Conservation (phyloP, 2,329 filamentous ascomycete genomes). For the Trichoderma sp. region DNA sequence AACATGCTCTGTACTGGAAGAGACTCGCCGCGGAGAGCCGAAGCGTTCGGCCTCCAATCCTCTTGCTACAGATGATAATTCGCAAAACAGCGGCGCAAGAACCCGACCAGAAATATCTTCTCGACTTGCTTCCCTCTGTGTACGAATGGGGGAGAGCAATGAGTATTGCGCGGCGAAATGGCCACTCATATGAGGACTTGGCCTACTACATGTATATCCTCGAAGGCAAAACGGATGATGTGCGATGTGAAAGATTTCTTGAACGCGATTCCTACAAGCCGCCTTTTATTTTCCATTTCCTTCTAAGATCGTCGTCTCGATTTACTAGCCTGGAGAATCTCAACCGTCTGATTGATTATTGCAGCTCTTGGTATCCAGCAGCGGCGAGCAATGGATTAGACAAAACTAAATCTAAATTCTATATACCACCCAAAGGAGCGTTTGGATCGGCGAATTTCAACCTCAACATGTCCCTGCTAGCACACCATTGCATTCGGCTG, state of each 20-base stretch:
- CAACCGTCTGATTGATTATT: conserved; percentile 34
- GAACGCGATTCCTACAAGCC: conserved; percentile 32
- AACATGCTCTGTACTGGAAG: conserved; percentile 27
- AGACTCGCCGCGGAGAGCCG: conserved; percentile 32
- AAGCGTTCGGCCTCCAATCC: conserved; percentile 33
- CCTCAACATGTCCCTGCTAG: conserved; percentile 33
- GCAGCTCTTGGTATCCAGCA: conserved; percentile 27
- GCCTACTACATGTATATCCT: conserved; percentile 36
- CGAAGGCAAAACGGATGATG: conserved; percentile 35
- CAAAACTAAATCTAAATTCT: background rate
- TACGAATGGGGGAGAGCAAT: conserved; percentile 32
- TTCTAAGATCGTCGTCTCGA: conserved; percentile 34
- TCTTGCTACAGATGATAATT: conserved; percentile 39
- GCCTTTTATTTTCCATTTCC: conserved; percentile 37
- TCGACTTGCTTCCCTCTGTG: conserved; percentile 32
- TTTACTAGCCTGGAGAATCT: conserved; percentile 33
- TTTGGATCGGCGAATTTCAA: conserved; percentile 31
- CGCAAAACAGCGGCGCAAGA: conserved; percentile 30
- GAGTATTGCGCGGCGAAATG: conserved; percentile 28
- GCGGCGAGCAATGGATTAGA: background rate
- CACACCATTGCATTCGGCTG: conserved; percentile 37
- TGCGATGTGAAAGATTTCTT: conserved; percentile 38
- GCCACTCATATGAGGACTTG: conserved; percentile 30
- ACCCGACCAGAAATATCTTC: conserved; percentile 26
- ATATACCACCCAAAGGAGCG: conserved; percentile 12